Percentiles rank a stretch among this genome's conserved stretches.
Evolutionary conservation across 1,284 basidiomycete species (phyloP).

Genomic region (Cutaneotrichosporon daszewskae): DNA sequence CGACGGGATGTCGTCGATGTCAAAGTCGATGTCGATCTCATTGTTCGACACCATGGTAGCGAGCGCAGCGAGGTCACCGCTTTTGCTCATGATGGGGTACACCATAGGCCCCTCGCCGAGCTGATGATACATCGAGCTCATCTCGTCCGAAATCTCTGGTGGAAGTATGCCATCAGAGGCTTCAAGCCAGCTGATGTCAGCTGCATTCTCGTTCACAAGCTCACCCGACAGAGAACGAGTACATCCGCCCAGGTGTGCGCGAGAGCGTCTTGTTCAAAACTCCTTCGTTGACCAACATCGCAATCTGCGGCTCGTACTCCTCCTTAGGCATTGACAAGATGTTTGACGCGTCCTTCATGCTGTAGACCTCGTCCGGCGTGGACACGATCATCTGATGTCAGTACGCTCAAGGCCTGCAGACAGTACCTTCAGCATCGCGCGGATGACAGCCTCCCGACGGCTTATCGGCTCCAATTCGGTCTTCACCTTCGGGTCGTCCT

Average conservation of each 20-base stretch:
- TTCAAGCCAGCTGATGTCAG: conserved; percentile 45
- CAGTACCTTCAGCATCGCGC: conserved; percentile 65
- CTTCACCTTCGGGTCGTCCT: conserved; percentile 42
- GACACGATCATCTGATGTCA: conserved; percentile 58
- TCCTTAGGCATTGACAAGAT: conserved; percentile 56
- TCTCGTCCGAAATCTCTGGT: conserved; percentile 61
- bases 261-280: conserved; percentile 22
- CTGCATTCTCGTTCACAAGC: no score
- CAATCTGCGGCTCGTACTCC: conserved; percentile 54
- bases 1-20: conserved; percentile 22
- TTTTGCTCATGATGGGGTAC: conserved; percentile 31
- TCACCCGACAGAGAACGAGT: conserved; percentile 21
- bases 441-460: conserved; percentile 51
- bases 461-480: not conserved
- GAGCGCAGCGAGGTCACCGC: conserved; percentile 35
- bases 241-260: conserved; percentile 21
- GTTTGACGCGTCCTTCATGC: conserved; percentile 54
- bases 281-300: conserved; percentile 26
- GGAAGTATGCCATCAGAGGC: conserved; percentile 55
- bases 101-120: conserved; percentile 43
- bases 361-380: conserved; percentile 62
- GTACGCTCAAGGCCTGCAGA: not conserved
- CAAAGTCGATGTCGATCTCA: conserved; percentile 33
- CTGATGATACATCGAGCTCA: conserved; percentile 21
- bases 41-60: conserved; percentile 37